Evolutionary conservation across 495 filamentous ascomycete species (phyloP).

Genomic region (Xylaria intraflava): DNA sequence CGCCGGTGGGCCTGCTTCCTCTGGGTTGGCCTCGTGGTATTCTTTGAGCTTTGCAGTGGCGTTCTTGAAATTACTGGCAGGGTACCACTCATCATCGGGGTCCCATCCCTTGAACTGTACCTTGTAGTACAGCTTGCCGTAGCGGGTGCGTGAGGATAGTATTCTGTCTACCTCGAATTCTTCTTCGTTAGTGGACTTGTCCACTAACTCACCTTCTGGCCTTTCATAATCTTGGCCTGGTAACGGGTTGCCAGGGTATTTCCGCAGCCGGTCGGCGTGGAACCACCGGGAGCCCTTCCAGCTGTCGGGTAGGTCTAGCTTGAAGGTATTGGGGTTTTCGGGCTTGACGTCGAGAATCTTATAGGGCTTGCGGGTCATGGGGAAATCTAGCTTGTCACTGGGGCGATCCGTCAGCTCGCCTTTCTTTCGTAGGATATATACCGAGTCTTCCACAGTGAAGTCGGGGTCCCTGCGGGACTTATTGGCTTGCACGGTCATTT

Average conservation of each 20-base stretch:
- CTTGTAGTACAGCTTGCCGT: no score
- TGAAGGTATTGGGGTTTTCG: slow-evolving; percentile 4
- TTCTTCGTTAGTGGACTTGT: background rate
- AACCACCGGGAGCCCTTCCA: background rate
- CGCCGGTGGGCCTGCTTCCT: background rate
- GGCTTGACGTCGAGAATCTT: background rate
- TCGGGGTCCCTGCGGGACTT: slow-evolving; percentile 6
- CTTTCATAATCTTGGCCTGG: slow-evolving; percentile 6
- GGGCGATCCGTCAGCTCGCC: background rate
- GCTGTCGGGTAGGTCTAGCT: background rate
- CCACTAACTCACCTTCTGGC: slow-evolving; percentile 5
- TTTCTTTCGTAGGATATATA: slow-evolving; percentile 13
- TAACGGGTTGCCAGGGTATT: slow-evolving; percentile 11
- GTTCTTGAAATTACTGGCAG: no score
- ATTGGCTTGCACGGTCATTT: slow-evolving; percentile 3
- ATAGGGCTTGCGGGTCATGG: slow-evolving; percentile 2
- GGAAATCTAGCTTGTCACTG: slow-evolving; percentile 9
- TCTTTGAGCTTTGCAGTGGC: background rate
- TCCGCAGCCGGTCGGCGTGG: background rate
- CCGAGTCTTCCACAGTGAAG: slow-evolving; percentile 5
- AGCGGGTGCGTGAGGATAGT: background rate
- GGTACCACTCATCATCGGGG: no score
- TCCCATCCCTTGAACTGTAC: no score
- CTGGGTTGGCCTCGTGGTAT: background rate
- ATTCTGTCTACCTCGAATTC: background rate